Evolutionary conservation across 176 grass and related monocot genomes (phyloP).

Genomic region (Thalia dealbata): DNA sequence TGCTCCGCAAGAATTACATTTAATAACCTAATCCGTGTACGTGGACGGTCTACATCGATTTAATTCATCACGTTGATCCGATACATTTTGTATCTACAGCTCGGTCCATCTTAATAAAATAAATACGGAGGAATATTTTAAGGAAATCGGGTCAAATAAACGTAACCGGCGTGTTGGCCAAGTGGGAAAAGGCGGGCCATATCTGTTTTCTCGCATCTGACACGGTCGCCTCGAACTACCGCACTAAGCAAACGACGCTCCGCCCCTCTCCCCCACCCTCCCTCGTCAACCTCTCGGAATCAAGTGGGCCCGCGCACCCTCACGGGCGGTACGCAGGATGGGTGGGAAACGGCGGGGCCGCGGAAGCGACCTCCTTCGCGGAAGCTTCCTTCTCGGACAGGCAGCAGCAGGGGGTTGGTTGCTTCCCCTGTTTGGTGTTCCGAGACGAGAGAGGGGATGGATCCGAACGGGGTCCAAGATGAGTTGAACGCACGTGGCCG

Average conservation of each 20-base stretch:
- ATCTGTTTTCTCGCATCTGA: neutral
- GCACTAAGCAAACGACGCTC: neutral
- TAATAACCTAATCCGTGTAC: too few relatives aligned
- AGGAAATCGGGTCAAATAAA: neutral
- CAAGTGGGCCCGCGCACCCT: neutral
- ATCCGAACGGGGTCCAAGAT: neutral
- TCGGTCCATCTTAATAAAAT: too few relatives aligned
- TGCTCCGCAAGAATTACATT: too few relatives aligned
- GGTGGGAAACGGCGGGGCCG: fast-evolving
- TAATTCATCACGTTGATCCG: too few relatives aligned
- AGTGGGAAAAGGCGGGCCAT: neutral
- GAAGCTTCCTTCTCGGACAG: neutral
- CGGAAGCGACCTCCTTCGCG: neutral
- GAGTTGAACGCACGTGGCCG: neutral
- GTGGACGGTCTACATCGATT: too few relatives aligned
- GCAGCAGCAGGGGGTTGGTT: neutral
- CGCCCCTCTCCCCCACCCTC: too few relatives aligned
- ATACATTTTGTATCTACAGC: too few relatives aligned
- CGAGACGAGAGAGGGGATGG: neutral
- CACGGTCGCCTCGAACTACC: neutral
- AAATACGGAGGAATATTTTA: too few relatives aligned
- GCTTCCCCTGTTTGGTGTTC: neutral
- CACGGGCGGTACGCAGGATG: too few relatives aligned
- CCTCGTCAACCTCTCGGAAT: fast-evolving
- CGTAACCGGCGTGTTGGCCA: conserved; percentile 2